Evolutionary conservation across 352 stramenopile species (phyloP).

Genomic region (Halophytophthora batemanensis): DNA sequence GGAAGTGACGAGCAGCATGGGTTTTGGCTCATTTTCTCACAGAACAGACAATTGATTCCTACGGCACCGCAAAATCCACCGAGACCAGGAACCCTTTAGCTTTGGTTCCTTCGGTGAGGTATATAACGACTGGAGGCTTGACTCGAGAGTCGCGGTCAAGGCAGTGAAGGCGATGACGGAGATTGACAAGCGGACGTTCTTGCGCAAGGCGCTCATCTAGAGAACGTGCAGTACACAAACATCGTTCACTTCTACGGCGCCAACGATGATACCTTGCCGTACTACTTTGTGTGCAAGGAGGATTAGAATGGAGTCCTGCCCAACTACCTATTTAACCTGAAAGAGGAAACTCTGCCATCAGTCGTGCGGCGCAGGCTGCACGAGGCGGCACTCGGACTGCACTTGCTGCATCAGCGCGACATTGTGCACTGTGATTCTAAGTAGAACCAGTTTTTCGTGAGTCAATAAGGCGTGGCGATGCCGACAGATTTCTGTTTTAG

Average conservation of each 20-base stretch:
- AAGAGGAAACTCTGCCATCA: constrained; percentile 9
- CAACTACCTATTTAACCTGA: constrained; percentile 11
- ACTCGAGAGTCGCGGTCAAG: constrained; percentile 16
- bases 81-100: constrained; percentile 13
- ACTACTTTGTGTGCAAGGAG: constrained; percentile 24
- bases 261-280: constrained; percentile 16
- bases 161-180: constrained; percentile 8
- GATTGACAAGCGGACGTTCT: constrained; percentile 15
- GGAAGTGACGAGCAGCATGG: neutral
- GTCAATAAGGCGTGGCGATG: constrained; percentile 17
- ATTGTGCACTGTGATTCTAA: constrained; percentile 20
- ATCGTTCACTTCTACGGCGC: constrained; percentile 22
- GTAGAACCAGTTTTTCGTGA: constrained; percentile 21
- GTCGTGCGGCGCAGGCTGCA: constrained; percentile 16
- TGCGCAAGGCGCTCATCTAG: constrained; percentile 15
- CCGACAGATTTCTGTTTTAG: constrained; percentile 20
- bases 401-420: constrained; percentile 17
- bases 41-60: constrained; percentile 10
- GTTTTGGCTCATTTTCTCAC: too few relatives aligned
- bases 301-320: constrained; percentile 16
- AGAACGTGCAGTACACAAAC: constrained; percentile 16
- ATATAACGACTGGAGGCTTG: constrained; percentile 18
- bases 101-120: constrained; percentile 17
- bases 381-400: constrained; percentile 11
- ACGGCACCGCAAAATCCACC: constrained; percentile 7